These are phyloP conservation scores for Fragilariopsis cylindrus DNA, from an alignment of 108 stramenopile genomes.

Conservation along the genomic window DNA sequence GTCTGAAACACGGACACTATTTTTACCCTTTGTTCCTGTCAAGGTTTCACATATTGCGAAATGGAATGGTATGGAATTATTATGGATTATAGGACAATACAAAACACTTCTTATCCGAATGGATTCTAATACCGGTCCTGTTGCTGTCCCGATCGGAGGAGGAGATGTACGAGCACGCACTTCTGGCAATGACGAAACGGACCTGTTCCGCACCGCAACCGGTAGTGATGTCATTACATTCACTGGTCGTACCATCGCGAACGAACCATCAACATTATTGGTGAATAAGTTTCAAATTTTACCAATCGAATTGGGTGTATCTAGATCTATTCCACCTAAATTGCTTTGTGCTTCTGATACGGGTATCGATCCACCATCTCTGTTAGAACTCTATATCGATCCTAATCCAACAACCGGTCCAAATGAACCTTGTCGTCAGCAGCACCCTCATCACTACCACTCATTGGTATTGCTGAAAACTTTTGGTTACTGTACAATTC, in stretches of 20 bases:
- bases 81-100: slow-evolving; percentile 55
- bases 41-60: slow-evolving; percentile 47
- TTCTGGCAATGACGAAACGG: slow-evolving; percentile 4
- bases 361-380: slow-evolving; percentile 18
- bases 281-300: slow-evolving; percentile 36
- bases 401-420: background rate
- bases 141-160: slow-evolving; percentile 24
- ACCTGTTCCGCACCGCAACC: background rate
- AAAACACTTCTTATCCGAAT: slow-evolving; percentile 38
- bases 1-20: slow-evolving; percentile 66
- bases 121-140: slow-evolving; percentile 28
- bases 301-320: slow-evolving; percentile 19
- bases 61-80: slow-evolving; percentile 60
- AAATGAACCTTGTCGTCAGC: background rate
- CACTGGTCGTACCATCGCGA: background rate
- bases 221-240: background rate
- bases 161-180: background rate
- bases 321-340: background rate
- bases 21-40: slow-evolving; percentile 67
- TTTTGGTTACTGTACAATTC: slow-evolving; percentile 4
- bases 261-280: background rate
- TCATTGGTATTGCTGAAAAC: slow-evolving; percentile 13
- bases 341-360: slow-evolving; percentile 22
- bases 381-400: slow-evolving; percentile 22
- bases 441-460: background rate